Evolutionary conservation across 2,329 filamentous ascomycete species (phyloP).

Genomic region (Aspergillus transmontanensis): DNA sequence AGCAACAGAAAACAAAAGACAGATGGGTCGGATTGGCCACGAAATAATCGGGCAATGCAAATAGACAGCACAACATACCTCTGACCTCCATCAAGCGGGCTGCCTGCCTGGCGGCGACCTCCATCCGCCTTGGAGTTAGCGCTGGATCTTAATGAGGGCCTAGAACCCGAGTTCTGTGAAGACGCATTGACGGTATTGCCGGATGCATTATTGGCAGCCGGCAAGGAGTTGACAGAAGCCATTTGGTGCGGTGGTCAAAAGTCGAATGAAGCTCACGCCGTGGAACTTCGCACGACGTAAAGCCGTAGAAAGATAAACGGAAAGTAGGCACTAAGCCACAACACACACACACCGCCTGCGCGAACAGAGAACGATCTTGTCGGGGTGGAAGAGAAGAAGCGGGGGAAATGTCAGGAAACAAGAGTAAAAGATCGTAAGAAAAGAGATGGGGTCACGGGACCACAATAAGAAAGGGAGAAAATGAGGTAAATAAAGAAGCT

Average conservation of each 20-base stretch:
- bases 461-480: neutral
- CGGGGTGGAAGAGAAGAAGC: constrained; percentile 14
- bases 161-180: constrained; percentile 40
- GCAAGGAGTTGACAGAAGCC: constrained; percentile 43
- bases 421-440: constrained; percentile 1
- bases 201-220: constrained; percentile 40
- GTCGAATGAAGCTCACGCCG: constrained; percentile 36
- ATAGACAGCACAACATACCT: constrained; percentile 49
- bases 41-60: constrained; percentile 7
- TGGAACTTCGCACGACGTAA: constrained; percentile 39
- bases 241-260: constrained; percentile 36
- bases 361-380: constrained; percentile 23
- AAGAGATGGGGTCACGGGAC: constrained; percentile 8
- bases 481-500: neutral
- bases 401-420: constrained; percentile 4
- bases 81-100: constrained; percentile 56
- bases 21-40: constrained; percentile 5
- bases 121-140: constrained; percentile 55
- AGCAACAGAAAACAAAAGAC: neutral
- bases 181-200: constrained; percentile 41
- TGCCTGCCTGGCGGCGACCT: constrained; percentile 58
- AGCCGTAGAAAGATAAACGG: constrained; percentile 24
- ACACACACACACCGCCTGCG: constrained; percentile 45
- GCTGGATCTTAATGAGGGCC: constrained; percentile 54
- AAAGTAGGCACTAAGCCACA: constrained; percentile 35